Percentiles rank a stretch among this genome's conserved stretches.
Conservation (phyloP, 2,329 filamentous ascomycete genomes). For the Calonectria leucothoes region DNA sequence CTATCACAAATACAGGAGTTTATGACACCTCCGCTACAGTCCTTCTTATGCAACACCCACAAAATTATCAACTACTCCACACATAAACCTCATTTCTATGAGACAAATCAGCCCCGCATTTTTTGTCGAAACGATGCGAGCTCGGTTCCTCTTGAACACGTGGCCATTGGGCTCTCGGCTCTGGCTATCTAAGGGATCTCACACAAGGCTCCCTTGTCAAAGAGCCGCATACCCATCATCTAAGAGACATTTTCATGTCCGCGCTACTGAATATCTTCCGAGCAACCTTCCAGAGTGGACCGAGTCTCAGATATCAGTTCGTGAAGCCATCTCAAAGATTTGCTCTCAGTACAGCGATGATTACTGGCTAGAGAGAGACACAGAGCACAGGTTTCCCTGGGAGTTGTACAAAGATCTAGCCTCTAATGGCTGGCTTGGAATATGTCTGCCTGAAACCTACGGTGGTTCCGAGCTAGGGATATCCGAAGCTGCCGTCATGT, state of each 20-base stretch:
- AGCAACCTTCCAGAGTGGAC: conserved; percentile 23
- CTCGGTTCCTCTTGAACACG: background rate
- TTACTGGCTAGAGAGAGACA: conserved; percentile 21
- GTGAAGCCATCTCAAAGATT: conserved; percentile 24
- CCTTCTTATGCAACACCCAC: background rate
- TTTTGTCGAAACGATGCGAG: background rate
- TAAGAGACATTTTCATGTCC: conserved; percentile 2
- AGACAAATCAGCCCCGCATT: background rate
- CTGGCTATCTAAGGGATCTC: background rate
- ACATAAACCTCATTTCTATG: background rate
- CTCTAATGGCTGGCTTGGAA: conserved; percentile 19
- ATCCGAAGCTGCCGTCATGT: conserved; percentile 17
- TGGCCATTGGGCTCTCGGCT: background rate
- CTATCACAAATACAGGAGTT: background rate
- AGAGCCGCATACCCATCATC: background rate
- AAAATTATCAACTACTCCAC: background rate
- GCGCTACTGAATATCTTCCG: conserved; percentile 17
- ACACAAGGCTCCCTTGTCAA: background rate
- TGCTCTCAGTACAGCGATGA: conserved; percentile 19
- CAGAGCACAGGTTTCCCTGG: conserved; percentile 19
- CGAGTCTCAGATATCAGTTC: conserved; percentile 23
- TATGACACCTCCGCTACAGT: background rate
- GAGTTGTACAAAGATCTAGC: conserved; percentile 23
- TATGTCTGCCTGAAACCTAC: conserved; percentile 19
- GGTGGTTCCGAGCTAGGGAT: conserved; percentile 21